Conservation (phyloP, 495 filamentous ascomycete species). For the Penicillium bovifimosum region DNA sequence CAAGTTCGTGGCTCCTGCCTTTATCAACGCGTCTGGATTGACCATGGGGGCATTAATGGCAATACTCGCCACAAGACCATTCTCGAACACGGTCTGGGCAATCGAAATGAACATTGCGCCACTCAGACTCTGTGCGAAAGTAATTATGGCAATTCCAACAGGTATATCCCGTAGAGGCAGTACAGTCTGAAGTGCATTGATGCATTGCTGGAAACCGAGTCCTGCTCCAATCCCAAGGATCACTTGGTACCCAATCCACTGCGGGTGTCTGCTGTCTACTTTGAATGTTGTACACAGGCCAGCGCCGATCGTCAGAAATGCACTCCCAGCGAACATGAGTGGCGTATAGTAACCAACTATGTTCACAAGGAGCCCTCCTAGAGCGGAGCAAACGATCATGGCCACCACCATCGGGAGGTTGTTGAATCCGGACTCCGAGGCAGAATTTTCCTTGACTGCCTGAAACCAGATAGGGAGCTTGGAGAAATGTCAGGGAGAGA, state of each 20-base stretch:
- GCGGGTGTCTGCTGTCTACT: constrained; percentile 40
- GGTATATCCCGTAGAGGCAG: constrained; percentile 58
- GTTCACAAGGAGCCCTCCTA: constrained; percentile 55
- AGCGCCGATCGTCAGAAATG: constrained; percentile 58
- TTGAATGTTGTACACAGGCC: constrained; percentile 64
- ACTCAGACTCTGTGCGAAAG: constrained; percentile 68
- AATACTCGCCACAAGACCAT: constrained; percentile 58
- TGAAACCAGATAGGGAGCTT: constrained; percentile 90
- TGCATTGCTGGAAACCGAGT: constrained; percentile 59
- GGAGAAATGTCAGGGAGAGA: neutral
- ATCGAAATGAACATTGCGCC: constrained; percentile 71
- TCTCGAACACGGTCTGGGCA: constrained; percentile 72
- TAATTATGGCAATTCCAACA: constrained; percentile 58
- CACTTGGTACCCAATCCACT: constrained; percentile 76
- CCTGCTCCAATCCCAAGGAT: constrained; percentile 66
- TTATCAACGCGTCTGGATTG: constrained; percentile 47
- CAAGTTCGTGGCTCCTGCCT: constrained; percentile 63
- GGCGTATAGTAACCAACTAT: constrained; percentile 70
- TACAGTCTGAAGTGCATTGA: constrained; percentile 66
- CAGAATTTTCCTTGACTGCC: constrained; percentile 63
- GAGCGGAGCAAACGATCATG: constrained; percentile 55
- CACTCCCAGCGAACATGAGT: constrained; percentile 56
- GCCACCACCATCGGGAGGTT: constrained; percentile 69
- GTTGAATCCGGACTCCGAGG: constrained; percentile 67
- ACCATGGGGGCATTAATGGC: constrained; percentile 43